Evolutionary conservation across 2,329 filamentous ascomycete genomes (phyloP), one percentile per base, ranked within the genome.

Genomic region (Colletotrichum trifolii): DNA sequence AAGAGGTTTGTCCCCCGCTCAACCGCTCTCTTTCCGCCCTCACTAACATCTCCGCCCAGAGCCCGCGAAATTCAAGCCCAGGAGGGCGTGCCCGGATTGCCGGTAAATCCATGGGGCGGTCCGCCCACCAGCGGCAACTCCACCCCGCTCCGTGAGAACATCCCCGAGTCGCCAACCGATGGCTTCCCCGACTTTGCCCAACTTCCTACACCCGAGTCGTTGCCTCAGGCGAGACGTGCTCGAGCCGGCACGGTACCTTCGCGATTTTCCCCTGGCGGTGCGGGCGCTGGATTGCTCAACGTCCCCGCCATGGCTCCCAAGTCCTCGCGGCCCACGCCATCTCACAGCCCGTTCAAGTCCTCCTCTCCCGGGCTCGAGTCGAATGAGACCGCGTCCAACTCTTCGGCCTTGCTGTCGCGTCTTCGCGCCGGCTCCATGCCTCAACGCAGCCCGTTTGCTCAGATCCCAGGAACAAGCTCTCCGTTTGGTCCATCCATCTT

Each of bases 41-140:
- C 47, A 38, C 52, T 76, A 48, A 71, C 63, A 42, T 60, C 15
- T 42, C 45, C 36, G 13, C 38, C n/a, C 67, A 97, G 95, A 75
- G 94, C 96, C 70, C 88, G 96, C 77, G 96, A 99, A 79, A 97
- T 98, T 68, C 95, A 98, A 82, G 94, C 94, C 59, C 94, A 97
- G 81, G 95, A 98, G 85, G 94, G 94, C 55, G 85, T 97, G 54
- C 82, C 83, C 75, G 90, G 84, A 74, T 85, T 87, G 73, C 85
- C 84, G 77, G 79, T 90, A 56, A 88, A 90, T 74, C 90, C 91
- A 47, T 98, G 96, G 96, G 94, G 94, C 84, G 95, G 96, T 10
- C 95, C 96, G 70, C 95, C 96, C 53, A 97, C 95, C 60, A 97
- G 95, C 77, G 96, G 95, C 69, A 95, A 97, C 78, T 97, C 95